Base-by-base conservation (phyloP, 2,329 filamentous ascomycete genomes). In the Penicillium sumatraense region DNA sequence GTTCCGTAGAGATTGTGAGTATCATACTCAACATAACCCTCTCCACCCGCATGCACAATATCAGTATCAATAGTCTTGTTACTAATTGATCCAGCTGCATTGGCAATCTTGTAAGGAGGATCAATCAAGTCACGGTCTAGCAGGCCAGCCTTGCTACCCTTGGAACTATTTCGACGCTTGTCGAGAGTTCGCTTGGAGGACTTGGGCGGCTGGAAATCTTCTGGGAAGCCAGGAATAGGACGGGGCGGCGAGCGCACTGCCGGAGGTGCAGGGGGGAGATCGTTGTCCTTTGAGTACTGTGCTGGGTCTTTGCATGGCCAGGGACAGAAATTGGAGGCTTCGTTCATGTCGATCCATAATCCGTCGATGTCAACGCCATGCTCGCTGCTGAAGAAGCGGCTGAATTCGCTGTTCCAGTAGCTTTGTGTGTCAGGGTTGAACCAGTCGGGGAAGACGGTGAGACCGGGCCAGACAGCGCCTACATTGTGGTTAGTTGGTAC, bases 381-480 rank as follows among this genome's bases (percentile, higher is more conserved):
- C 0, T 85, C 77, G 0, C 82, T 72, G 56, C 81, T 72, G 74
- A 93, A 92, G 75, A 90, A 90, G 1, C 67, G 70, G 0, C 68
- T 71, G 62, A 93, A 88, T 67, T 93, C 83, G 4, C 80, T 78
- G 60, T 85, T 86, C 90, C 90, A 93, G 72, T 86, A 95, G 1
- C 74, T 66, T 45, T 86, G 81, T 1, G 85, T 83, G 49, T 85
- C 84, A 7, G 82, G 80, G 16, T 86, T 77, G 67, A 92, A 91
- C 89, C 89, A 93, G 69, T 93, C 90, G 0, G 88, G 88, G 72
- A 87, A 91, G 10, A 83, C 87, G 0, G 87, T 83, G 13, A 86
- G 81, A 42, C 90, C 90, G 5, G 90, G 87, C 90, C 90, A 93
- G 20, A 93, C 89, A 14, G 91, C 88, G 14, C 89, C 85, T 73